These are phyloP conservation scores for Verticillium dahliae DNA, from an alignment of 2,329 filamentous ascomycete species.

Conservation along the genomic window DNA sequence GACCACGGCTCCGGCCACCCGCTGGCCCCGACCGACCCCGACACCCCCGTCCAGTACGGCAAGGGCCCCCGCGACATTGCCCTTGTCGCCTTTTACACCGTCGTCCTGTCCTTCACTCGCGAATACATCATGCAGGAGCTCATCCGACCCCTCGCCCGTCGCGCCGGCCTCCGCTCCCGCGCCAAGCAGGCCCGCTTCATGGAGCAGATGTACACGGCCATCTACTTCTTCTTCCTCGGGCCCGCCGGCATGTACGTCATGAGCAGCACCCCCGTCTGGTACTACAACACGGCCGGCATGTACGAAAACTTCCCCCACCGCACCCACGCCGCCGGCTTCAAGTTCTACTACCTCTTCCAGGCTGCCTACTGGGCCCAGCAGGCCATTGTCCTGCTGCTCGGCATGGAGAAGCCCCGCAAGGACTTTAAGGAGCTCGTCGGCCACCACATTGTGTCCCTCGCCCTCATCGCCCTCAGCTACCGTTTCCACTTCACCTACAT, in stretches of 20 bases:
- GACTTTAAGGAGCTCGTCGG: slow-evolving; percentile 91
- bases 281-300: slow-evolving; percentile 88
- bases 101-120: slow-evolving; percentile 86
- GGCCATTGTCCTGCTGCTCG: slow-evolving; percentile 77
- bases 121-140: slow-evolving; percentile 94
- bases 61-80: slow-evolving; percentile 84
- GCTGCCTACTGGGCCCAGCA: slow-evolving; percentile 96
- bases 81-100: slow-evolving; percentile 82
- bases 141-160: slow-evolving; percentile 68
- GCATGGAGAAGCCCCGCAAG: slow-evolving; percentile 88
- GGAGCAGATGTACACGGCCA: slow-evolving; percentile 90
- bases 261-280: slow-evolving; percentile 87
- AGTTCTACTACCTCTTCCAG: slow-evolving; percentile 93
- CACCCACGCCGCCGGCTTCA: slow-evolving; percentile 74
- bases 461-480: slow-evolving; percentile 81
- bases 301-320: slow-evolving; percentile 83
- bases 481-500: slow-evolving; percentile 97
- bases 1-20: slow-evolving; percentile 38
- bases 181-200: slow-evolving; percentile 87
- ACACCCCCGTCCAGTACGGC: slow-evolving; percentile 65
- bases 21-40: slow-evolving; percentile 60
- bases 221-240: slow-evolving; percentile 81
- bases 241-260: slow-evolving; percentile 87
- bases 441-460: slow-evolving; percentile 84
- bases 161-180: slow-evolving; percentile 61